phyloP scores from a whole-genome alignment of 1,284 basidiomycete genomes.

The Rhodotorula sp. region DNA sequence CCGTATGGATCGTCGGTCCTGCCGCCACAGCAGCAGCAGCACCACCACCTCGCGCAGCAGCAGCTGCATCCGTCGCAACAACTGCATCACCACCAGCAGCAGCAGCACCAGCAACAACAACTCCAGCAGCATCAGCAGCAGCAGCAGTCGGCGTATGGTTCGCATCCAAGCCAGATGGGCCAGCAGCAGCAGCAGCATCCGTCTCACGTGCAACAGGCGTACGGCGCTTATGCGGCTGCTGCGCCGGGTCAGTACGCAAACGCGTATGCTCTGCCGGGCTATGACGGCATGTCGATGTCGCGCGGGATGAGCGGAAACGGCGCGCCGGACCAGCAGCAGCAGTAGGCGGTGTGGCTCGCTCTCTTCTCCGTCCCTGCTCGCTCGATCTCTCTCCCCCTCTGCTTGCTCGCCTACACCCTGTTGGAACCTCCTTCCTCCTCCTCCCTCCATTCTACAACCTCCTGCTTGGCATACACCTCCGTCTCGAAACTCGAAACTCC shows the following conservation, averaged over 20 bases:
- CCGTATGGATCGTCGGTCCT: neutral
- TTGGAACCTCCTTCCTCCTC: too few species aligned
- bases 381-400: too few species aligned
- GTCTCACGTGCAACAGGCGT: neutral
- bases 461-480: too few species aligned
- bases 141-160: neutral
- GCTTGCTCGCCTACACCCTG: too few species aligned
- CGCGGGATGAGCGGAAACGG: neutral
- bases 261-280: neutral
- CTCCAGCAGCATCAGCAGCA: neutral
- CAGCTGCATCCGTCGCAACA: neutral
- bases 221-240: neutral
- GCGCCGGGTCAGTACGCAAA: neutral
- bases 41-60: neutral
- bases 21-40: neutral
- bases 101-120: neutral
- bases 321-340: neutral
- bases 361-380: neutral
- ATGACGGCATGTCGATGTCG: neutral
- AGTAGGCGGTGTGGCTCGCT: too few species aligned
- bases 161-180: neutral
- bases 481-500: too few species aligned
- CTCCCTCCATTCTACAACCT: too few species aligned
- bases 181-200: neutral
- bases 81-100: neutral